phyloP scores from a whole-genome alignment of 208 protist genomes.

The Endotrypanum monterogeii region DNA sequence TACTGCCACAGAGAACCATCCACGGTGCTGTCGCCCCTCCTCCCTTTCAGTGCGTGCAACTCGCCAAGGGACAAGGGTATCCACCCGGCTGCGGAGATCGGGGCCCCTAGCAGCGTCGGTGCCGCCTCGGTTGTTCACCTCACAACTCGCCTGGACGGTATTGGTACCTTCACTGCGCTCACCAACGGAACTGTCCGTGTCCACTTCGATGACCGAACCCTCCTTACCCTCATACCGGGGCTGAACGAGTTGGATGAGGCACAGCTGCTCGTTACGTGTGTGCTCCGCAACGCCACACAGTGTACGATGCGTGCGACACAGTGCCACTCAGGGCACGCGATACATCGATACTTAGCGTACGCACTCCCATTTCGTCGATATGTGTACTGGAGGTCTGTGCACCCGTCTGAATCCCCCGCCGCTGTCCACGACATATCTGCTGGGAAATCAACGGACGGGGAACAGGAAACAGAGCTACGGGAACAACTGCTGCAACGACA shows the following conservation, averaged over 20 bases:
- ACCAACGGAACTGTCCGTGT: slow-evolving; percentile 80
- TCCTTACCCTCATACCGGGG: slow-evolving; percentile 75
- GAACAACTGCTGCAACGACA: not conserved
- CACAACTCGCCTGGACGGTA: slow-evolving; percentile 68
- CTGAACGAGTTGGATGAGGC: slow-evolving; percentile 57
- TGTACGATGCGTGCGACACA: slow-evolving; percentile 62
- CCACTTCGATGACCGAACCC: slow-evolving; percentile 81
- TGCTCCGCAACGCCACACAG: slow-evolving; percentile 72
- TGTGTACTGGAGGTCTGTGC: slow-evolving; percentile 31
- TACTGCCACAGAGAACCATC: not conserved
- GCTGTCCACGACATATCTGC: not conserved
- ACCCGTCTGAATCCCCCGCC: not conserved
- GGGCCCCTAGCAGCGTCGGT: not conserved
- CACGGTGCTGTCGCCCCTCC: not conserved
- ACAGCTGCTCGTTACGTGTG: slow-evolving; percentile 52
- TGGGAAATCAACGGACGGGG: not conserved
- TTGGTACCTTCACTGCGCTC: slow-evolving; percentile 79
- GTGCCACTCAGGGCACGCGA: slow-evolving; percentile 46
- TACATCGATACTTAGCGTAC: slow-evolving; percentile 69
- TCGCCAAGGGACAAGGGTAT: not conserved
- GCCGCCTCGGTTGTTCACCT: slow-evolving; percentile 49
- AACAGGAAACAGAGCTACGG: not conserved
- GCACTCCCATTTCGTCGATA: slow-evolving; percentile 75
- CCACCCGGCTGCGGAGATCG: not conserved
- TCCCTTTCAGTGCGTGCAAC: slow-evolving; percentile 1